Evolutionary conservation across 179 eudicot species (phyloP).

Genomic region (Vitellaria paradoxa): DNA sequence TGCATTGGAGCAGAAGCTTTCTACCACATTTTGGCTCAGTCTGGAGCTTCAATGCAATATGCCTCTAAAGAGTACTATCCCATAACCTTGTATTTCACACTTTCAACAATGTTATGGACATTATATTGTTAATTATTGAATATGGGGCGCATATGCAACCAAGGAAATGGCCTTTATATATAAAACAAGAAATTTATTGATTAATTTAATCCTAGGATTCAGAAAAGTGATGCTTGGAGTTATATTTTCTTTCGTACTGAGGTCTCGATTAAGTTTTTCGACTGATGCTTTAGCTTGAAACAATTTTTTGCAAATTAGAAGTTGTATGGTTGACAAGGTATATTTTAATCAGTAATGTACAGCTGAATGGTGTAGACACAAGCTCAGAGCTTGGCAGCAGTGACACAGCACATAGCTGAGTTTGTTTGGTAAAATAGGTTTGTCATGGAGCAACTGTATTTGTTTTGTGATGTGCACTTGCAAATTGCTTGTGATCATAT

Average conservation of each 20-base stretch:
- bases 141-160: neutral
- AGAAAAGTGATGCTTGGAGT: neutral
- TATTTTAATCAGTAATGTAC: neutral
- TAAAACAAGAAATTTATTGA: no score
- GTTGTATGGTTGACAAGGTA: neutral
- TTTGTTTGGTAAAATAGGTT: neutral
- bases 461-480: neutral
- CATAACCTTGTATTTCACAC: conserved; percentile 7
- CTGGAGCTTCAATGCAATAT: conserved; percentile 64
- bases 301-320: conserved; percentile 1
- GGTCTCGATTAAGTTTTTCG: neutral
- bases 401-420: neutral
- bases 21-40: conserved; percentile 58
- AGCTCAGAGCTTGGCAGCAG: neutral
- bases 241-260: neutral
- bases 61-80: conserved; percentile 63
- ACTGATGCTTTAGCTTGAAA: neutral
- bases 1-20: conserved; percentile 65
- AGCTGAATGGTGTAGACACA: neutral
- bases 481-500: neutral
- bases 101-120: neutral
- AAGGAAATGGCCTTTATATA: neutral
- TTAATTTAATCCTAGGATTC: no score
- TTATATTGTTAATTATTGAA: neutral
- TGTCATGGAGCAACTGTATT: neutral